phyloP scores from a whole-genome alignment of 2,329 filamentous ascomycete species.

The Aaosphaeria arxii region DNA sequence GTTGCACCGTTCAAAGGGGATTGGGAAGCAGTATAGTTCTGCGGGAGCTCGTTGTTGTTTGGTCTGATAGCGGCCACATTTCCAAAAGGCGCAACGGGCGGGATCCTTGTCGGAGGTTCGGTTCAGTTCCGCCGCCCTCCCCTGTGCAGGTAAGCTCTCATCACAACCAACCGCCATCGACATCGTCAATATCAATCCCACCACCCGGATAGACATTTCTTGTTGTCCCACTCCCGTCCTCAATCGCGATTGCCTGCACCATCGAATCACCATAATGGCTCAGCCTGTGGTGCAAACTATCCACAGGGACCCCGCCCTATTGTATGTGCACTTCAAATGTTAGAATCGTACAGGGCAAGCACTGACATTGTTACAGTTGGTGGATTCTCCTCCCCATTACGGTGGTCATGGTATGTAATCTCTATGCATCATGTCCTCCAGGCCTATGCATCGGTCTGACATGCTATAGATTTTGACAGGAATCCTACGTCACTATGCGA shows the following conservation, averaged over 20 bases:
- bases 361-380: constrained; percentile 62
- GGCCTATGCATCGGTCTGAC: constrained; percentile 8
- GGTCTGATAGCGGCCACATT: constrained; percentile 29
- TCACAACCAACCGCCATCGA: constrained; percentile 7
- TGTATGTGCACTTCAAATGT: constrained; percentile 59
- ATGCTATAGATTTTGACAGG: constrained; percentile 74
- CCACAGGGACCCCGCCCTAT: constrained; percentile 95
- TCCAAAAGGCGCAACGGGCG: constrained; percentile 25
- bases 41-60: constrained; percentile 7
- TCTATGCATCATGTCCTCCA: background rate
- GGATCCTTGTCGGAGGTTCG: constrained; percentile 23
- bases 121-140: constrained; percentile 7
- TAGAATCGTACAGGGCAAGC: background rate
- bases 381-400: constrained; percentile 99
- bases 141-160: constrained; percentile 4
- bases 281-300: constrained; percentile 89
- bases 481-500: constrained; percentile 92
- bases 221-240: too few relatives aligned
- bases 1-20: background rate
- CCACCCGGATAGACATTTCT: background rate
- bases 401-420: constrained; percentile 75
- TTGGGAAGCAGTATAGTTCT: background rate
- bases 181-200: background rate
- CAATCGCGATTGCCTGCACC: too few relatives aligned
- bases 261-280: constrained; percentile 60